phyloP scores from a whole-genome alignment of 768 basidiomycete genomes.

The Mycena venus region DNA sequence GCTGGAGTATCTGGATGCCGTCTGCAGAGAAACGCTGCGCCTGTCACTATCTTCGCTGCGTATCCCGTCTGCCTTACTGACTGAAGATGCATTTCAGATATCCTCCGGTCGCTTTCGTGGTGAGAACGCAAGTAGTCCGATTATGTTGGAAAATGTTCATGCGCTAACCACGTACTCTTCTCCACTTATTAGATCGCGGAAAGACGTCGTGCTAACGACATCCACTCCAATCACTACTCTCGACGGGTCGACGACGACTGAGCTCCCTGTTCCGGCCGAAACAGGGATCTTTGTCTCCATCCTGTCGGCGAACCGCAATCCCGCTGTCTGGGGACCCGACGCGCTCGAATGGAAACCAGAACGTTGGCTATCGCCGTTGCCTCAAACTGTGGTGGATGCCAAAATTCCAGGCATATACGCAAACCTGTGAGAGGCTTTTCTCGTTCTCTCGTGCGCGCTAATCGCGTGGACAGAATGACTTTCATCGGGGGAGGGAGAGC shows the following conservation, averaged over 20 bases:
- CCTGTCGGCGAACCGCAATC: conserved; percentile 49
- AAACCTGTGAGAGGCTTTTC: conserved; percentile 31
- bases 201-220: conserved; percentile 50
- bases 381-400: conserved; percentile 39
- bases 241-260: conserved; percentile 41
- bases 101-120: conserved; percentile 35
- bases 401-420: conserved; percentile 42
- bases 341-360: conserved; percentile 56
- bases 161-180: background rate
- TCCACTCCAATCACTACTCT: conserved; percentile 40
- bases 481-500: conserved; percentile 50
- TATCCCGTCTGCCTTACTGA: background rate
- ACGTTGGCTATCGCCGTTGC: conserved; percentile 52
- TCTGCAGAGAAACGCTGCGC: conserved; percentile 51
- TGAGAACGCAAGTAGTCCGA: conserved; percentile 38
- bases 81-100: conserved; percentile 9
- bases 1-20: conserved; percentile 49
- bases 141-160: background rate
- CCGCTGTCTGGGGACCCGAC: conserved; percentile 57
- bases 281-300: conserved; percentile 51
- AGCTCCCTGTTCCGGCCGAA: conserved; percentile 46
- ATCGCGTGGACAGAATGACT: conserved; percentile 44
- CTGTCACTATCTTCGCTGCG: conserved; percentile 33
- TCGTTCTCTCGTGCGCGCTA: background rate
- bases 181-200: conserved; percentile 25